These are phyloP conservation scores for Metschnikowia dekortorum DNA, from an alignment of 805 yeast genomes.

Conservation along the genomic window DNA sequence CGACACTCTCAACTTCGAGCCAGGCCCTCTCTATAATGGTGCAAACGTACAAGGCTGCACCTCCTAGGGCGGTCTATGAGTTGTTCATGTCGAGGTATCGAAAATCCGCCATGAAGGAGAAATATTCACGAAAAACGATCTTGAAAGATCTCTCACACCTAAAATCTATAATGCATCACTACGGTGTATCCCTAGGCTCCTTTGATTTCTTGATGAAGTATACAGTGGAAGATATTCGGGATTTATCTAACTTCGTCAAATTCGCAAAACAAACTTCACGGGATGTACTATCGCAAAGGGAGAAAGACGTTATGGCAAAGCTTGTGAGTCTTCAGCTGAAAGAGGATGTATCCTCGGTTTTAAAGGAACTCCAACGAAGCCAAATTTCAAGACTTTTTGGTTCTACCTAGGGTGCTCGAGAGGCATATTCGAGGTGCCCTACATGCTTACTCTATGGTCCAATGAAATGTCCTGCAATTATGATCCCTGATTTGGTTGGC, in stretches of 20 bases:
- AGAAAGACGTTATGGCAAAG: constrained; percentile 17
- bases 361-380: constrained; percentile 17
- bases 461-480: not conserved
- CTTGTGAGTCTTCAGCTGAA: constrained; percentile 15
- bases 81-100: constrained; percentile 17
- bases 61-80: constrained; percentile 21
- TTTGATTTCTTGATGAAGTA: constrained; percentile 21
- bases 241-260: constrained; percentile 26
- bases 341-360: constrained; percentile 3
- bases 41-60: constrained; percentile 15
- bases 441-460: not conserved
- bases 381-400: constrained; percentile 15
- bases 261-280: constrained; percentile 14
- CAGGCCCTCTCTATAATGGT: constrained; percentile 14
- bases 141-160: constrained; percentile 21
- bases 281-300: constrained; percentile 14
- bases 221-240: constrained; percentile 20
- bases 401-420: not conserved
- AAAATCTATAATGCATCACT: constrained; percentile 28
- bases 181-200: constrained; percentile 14
- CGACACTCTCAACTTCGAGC: constrained; percentile 11
- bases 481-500: not conserved
- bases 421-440: not conserved
- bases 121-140: constrained; percentile 10
- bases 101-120: constrained; percentile 4